Evolutionary conservation across 192 early-diverging fungal genomes (phyloP).

Genomic region (Coemansia asiatica): DNA sequence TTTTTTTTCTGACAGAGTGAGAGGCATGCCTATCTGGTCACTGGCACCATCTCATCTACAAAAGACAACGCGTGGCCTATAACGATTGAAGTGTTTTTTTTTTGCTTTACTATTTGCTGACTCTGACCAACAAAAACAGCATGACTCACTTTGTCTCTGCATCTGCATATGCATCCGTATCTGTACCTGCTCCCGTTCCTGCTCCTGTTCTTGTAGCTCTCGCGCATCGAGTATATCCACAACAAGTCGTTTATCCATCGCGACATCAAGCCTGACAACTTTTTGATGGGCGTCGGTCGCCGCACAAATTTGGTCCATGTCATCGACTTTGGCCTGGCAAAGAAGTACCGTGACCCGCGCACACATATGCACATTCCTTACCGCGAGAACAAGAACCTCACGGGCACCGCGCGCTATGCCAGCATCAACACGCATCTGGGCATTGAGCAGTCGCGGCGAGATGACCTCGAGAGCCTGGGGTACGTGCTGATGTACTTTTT

Average conservation of each 20-base stretch:
- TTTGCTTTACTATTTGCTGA: too few species aligned
- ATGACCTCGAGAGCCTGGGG: conserved; percentile 86
- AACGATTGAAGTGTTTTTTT: too few species aligned
- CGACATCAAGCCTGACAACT: conserved; percentile 92
- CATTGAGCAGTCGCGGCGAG: conserved; percentile 84
- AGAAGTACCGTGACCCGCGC: conserved; percentile 82
- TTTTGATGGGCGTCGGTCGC: conserved; percentile 84
- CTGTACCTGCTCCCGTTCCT: neutral
- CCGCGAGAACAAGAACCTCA: conserved; percentile 90
- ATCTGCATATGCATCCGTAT: too few species aligned
- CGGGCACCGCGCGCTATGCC: conserved; percentile 89
- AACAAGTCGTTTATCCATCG: conserved; percentile 90
- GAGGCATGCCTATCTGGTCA: neutral
- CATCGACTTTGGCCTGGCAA: conserved; percentile 90
- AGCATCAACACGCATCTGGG: conserved; percentile 88
- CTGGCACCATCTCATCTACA: too few species aligned
- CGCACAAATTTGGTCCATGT: conserved; percentile 82
- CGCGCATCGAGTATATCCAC: conserved; percentile 78
- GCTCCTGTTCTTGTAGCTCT: conserved; percentile 48
- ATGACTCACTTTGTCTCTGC: neutral
- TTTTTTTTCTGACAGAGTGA: too few species aligned
- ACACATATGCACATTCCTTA: conserved; percentile 88
- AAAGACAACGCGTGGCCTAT: too few species aligned
- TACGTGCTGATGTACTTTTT: conserved; percentile 93
- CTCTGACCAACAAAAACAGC: too few species aligned